Evolutionary conservation across 768 basidiomycete genomes (phyloP), one percentile per base, ranked within the genome.

Genomic region (Leccinellum albellum): DNA sequence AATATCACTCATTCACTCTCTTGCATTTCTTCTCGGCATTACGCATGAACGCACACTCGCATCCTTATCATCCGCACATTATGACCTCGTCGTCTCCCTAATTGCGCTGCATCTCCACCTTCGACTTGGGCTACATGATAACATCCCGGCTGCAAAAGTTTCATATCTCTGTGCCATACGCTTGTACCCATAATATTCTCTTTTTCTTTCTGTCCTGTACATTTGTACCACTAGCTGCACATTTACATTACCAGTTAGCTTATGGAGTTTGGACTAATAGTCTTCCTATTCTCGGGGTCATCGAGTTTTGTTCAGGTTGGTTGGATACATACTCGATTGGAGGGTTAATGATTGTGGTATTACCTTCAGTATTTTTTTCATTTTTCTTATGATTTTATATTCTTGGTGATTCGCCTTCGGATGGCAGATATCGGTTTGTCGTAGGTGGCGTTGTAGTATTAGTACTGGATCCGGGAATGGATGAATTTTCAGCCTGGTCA

Each of bases 191-290:
- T 71, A 70, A 67, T 65, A 64, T 70, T 62, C 33, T 60, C 57
- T 62, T 49, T 53, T 42, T 20, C 37, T 20, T 40, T 40, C 57
- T 13, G 48, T 46, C 58, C 29, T 67, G 69, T 74, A 65, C 63
- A 70, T 72, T 35, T 72, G 71, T 72, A 72, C 63, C 56, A 64
- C 53, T 53, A 73, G 57, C 58, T 67, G 65, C 71, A 65, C 66
- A 64, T 74, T 72, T 72, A 72, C 68, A 58, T 59, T 72, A 72
- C 64, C 54, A 58, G 64, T 61, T 73, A 72, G 63, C 59, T 61
- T 73, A 73, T 56, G 65, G 64, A 59, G 53, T 40, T 58, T 65
- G 70, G 72, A 67, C 69, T 73, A 72, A 72, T 73, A 32, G 53
- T 63, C 32, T 60, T 48, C 53, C 54, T 59, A 64, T 60, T 31